Conservation (phyloP, 1,284 basidiomycete species). For the Phenoliferia sp. region DNA sequence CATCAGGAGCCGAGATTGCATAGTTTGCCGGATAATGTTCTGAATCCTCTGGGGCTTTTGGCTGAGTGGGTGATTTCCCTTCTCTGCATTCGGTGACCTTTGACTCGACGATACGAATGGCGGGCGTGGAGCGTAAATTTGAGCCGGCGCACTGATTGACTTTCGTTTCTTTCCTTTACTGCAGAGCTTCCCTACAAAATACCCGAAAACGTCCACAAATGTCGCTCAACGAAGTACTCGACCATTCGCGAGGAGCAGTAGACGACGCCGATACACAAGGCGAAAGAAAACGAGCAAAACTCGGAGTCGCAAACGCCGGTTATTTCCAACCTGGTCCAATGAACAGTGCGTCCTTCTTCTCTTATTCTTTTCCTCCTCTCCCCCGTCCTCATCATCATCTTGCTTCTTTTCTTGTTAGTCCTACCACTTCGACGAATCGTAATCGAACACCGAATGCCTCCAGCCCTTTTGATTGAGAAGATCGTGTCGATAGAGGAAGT, state of each 20-base stretch:
- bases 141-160: too few species aligned
- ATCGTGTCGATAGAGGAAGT: constrained; percentile 45
- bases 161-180: too few species aligned
- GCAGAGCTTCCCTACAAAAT: constrained; percentile 72
- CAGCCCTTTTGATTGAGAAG: constrained; percentile 44
- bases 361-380: background rate
- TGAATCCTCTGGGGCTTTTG: constrained; percentile 53
- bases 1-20: constrained; percentile 65
- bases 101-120: too few species aligned
- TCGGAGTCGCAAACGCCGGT: constrained; percentile 75
- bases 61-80: constrained; percentile 15
- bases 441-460: constrained; percentile 63
- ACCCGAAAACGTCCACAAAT: constrained; percentile 46
- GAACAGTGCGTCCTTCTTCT: constrained; percentile 31
- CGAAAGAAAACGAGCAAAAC: constrained; percentile 19
- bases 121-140: too few species aligned
- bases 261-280: constrained; percentile 37
- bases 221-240: constrained; percentile 27
- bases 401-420: constrained; percentile 44
- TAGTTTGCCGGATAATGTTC: constrained; percentile 59
- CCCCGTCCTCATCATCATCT: background rate
- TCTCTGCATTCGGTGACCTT: too few species aligned
- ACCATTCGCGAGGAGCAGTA: background rate
- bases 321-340: constrained; percentile 84
- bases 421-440: constrained; percentile 75